Evolutionary conservation across 2,329 filamentous ascomycete genomes (phyloP), one percentile per base, ranked within the genome.

Genomic region (Lasiodiplodia theobromae): DNA sequence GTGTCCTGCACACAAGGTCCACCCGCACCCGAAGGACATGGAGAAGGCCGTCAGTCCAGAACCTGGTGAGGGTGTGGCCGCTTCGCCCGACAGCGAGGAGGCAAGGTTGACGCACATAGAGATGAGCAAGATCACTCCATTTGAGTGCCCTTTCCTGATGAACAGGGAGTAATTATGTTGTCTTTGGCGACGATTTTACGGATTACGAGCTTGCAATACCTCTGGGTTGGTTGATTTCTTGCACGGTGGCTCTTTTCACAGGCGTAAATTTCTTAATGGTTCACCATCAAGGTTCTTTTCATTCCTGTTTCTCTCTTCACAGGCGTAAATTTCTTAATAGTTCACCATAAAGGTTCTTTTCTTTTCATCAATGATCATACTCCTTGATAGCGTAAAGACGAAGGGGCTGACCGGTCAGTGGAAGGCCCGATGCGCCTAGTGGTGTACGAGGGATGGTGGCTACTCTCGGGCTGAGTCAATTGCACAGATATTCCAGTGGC

Each of bases 61-160:
- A 6, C 69, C 76, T 23, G 79, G 79, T 28, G 75, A 81, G 64
- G 79, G 78, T 25, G 77, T 80, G 16, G 79, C 74, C 5, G 73
- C 74, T n/a, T 70, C 74, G 18, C 70, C 76, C 11, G 69, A 70
- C 28, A 74, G 73, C 31, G 71, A 77, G 38, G 78, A 80, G 73
- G 76, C 77, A 34, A 73, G 70, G 56, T 34, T 73, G 70, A 78
- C 79, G 58, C 74, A 77, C 63, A 75, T 78, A 71, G 79, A 81
- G 72, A 81, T 81, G 79, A 77, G 76, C 64, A 70, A 65, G 49
- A 70, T 71, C 10, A 70, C 69, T 14, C 64, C 71, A 3, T 69
- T 64, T 1, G 78, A 80, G 69, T 79, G 77, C 67, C 78, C 77
- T 18, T 77, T 79, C 44, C 67, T 81, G 66, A 78, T 79, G 78